Conservation (phyloP, 106 monocot species). For the Allium fistulosum region DNA sequence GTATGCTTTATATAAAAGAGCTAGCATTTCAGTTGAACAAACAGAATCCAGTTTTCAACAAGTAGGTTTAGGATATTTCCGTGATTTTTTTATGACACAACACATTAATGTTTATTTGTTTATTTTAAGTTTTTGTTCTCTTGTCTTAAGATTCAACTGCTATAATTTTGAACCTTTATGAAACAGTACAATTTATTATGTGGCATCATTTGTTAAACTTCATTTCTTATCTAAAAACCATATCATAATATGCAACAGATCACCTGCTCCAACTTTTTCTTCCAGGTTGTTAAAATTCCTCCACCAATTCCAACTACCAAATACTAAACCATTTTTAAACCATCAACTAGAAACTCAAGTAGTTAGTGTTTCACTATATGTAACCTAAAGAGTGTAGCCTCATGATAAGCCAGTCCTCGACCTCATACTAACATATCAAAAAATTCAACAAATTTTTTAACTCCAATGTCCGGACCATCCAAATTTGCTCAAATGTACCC, state of each 20-base stretch:
- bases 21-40: too few species aligned
- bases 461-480: conserved; percentile 6
- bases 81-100: too few species aligned
- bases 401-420: conserved; percentile 36
- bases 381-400: conserved; percentile 40
- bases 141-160: too few species aligned
- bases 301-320: conserved; percentile 3
- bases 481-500: conserved; percentile 29
- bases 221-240: conserved; percentile 2
- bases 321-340: conserved; percentile 30
- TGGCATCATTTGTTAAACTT: neutral
- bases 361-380: conserved; percentile 35
- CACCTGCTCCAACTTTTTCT: conserved; percentile 8
- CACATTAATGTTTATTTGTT: too few species aligned
- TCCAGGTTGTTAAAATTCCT: conserved; percentile 7
- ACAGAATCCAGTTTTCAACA: too few species aligned
- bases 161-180: too few species aligned
- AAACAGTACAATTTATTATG: too few species aligned
- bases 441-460: conserved; percentile 17
- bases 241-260: neutral
- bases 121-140: too few species aligned
- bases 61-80: too few species aligned
- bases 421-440: neutral
- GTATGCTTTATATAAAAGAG: too few species aligned
- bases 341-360: conserved; percentile 51